Evolutionary conservation across 768 basidiomycete species (phyloP), one percentile per base, ranked within the genome.

Genomic region (Leucocoprinus sp.): DNA sequence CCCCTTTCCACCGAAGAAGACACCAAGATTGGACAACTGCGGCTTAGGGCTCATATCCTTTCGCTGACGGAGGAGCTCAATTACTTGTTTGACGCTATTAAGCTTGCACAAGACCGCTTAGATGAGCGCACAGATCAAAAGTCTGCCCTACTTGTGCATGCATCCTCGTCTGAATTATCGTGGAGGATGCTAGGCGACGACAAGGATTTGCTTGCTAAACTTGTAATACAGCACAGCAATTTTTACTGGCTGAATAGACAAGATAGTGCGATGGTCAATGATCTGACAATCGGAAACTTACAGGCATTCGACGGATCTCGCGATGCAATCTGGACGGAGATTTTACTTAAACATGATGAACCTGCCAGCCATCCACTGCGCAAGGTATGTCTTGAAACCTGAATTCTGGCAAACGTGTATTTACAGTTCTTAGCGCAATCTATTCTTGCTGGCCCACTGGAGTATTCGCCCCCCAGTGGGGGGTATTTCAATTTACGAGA

Each of bases 161-260:
- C 90, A 0, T 81, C 80, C 5, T 90, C 90, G 0, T 76, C 80
- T 5, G 86, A 92, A 60, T 82, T 98, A 37, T 90, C 87, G 0
- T 98, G 93, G 92, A 75, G 74, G 49, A 93, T 97, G 89, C 64
- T 95, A 12, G 84, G 84, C 55, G 75, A 82, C 36, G 66, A 76
- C 31, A 68, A 74, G 38, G 78, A 82, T 34, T 69, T 93, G 35
- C 70, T 95, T 1, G 82, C 89, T 29, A 95, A 96, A 64, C 71
- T 96, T 35, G 84, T 84, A n/a, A 75, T 93, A 36, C 76, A 80
- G 41, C 73, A 78, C 43, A 84, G 84, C 52, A 69, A 85, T 51
- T 93, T 85, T 60, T 78, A 78, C 31, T 91, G 89, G 85, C 67
- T 90, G 34, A 87, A 76, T 60, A 79, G 86, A 51, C 87, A 87